phyloP scores from a whole-genome alignment of 306 rosid species.

The Prunus salicina region DNA sequence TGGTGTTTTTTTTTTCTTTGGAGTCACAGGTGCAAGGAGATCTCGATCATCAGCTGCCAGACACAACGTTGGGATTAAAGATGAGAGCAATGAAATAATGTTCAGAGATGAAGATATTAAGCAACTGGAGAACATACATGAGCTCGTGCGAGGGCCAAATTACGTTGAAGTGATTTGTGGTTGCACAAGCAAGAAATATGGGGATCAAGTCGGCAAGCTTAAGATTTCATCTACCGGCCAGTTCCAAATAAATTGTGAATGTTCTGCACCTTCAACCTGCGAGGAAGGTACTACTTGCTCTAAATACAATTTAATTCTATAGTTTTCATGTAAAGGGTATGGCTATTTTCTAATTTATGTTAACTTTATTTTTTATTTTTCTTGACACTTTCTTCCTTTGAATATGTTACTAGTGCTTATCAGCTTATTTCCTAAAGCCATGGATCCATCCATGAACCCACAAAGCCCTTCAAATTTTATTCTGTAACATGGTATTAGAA shows the following conservation, averaged over 20 bases:
- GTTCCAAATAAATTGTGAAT: slow-evolving; percentile 32
- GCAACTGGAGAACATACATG: slow-evolving; percentile 10
- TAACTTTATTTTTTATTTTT: no score
- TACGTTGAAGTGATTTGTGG: slow-evolving; percentile 49
- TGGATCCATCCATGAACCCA: no score
- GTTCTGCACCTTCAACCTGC: slow-evolving; percentile 14
- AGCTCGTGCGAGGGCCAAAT: slow-evolving; percentile 23
- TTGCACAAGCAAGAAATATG: slow-evolving; percentile 35
- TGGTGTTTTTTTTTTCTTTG: background rate
- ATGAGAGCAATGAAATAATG: background rate
- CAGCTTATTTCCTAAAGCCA: no score
- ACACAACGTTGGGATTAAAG: background rate
- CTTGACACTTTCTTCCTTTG: no score
- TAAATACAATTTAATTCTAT: no score
- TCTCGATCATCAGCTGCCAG: background rate
- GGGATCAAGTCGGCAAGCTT: slow-evolving; percentile 38
- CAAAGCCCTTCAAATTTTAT: background rate
- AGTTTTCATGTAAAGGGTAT: no score
- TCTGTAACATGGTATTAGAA: background rate
- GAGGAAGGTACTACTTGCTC: slow-evolving; percentile 16
- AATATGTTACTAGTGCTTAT: no score
- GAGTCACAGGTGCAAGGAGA: background rate
- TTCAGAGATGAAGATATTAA: slow-evolving; percentile 25
- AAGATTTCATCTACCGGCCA: slow-evolving; percentile 30
- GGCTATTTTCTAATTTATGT: no score